Base-by-base conservation (phyloP, 2,329 filamentous ascomycete genomes). In the Colletotrichum sp. region DNA sequence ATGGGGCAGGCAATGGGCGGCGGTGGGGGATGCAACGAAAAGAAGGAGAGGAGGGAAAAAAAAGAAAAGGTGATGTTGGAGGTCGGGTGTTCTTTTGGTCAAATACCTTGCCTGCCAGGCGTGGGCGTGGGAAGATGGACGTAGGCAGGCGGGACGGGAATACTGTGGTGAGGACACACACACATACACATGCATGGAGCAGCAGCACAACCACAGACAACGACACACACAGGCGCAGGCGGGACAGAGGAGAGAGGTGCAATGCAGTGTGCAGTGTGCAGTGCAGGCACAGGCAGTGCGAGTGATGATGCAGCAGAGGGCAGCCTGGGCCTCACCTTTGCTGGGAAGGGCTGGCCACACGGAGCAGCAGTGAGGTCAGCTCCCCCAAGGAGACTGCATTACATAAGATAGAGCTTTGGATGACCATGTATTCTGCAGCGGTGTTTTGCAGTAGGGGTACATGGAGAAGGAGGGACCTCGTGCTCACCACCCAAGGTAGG, bases 291-390 rank as follows among this genome's bases (percentile, higher is more conserved):
- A n/a, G 39, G 39, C 39, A n/a, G 43, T 4, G n/a, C 10, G 43
- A 72, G 69, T 76, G 74, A 76, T 76, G 74, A 76, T 76, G 74
- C 65, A 75, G 70, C 48, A 55, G 26, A 74, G 18, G 59, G 74
- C 74, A 76, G 74, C 74, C 74, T 76, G 69, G 73, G 57, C 55
- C 59, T 67, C 73, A 39, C 59, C 57, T 63, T 67, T 59, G 21
- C 69, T 64, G 69, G 69, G 73, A 67, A 75, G 36, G 57, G 68
- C 69, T 71, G 61, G 67, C 67, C 24, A 43, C 34, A 34, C 24
- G 52, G 24, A n/a, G n/a, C 10, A 26, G 52, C 43, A 26, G 32
- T 21, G 66, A 63, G 26, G 30, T 36, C 26, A 26, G 12, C 60
- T 63, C 16, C 26, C 30, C 10, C 5, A 18, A 18, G 60, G 30